These are phyloP conservation scores for Sporodiniella umbellata DNA, from an alignment of 371 early-diverging fungal genomes.

Conservation along the genomic window DNA sequence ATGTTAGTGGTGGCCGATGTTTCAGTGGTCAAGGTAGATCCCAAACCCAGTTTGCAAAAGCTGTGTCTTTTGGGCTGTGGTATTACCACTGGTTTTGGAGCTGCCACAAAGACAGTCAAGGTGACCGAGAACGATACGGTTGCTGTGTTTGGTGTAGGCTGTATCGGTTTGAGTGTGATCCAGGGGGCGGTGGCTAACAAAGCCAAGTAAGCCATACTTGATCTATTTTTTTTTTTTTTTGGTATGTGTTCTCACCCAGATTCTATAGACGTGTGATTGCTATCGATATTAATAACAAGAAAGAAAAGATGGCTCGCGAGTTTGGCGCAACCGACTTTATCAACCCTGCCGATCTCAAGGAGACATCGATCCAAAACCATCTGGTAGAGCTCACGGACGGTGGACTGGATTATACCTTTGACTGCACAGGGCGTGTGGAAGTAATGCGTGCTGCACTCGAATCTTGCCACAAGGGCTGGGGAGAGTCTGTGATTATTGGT, in stretches of 20 bases:
- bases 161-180: slow-evolving; percentile 89
- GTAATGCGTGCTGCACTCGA: slow-evolving; percentile 96
- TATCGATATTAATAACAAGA: slow-evolving; percentile 85
- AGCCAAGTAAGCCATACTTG: slow-evolving; percentile 65
- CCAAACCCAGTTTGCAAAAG: slow-evolving; percentile 78
- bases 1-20: slow-evolving; percentile 81
- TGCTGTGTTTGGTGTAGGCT: slow-evolving; percentile 96
- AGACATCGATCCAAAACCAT: slow-evolving; percentile 78
- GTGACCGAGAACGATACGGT: slow-evolving; percentile 72
- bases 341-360: slow-evolving; percentile 78
- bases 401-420: slow-evolving; percentile 95
- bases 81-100: slow-evolving; percentile 95
- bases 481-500: slow-evolving; percentile 84
- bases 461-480: slow-evolving; percentile 93
- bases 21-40: slow-evolving; percentile 85
- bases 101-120: slow-evolving; percentile 90
- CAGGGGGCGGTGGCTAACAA: slow-evolving; percentile 80
- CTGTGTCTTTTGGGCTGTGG: slow-evolving; percentile 94
- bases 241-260: no score
- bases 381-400: slow-evolving; percentile 91
- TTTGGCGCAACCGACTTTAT: slow-evolving; percentile 93
- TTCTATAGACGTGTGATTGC: slow-evolving; percentile 75
- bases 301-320: slow-evolving; percentile 71
- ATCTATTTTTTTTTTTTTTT: no score
- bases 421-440: slow-evolving; percentile 87